Evolutionary conservation across 352 stramenopile genomes (phyloP).

Genomic region (Phytopythium chamaehyphon): DNA sequence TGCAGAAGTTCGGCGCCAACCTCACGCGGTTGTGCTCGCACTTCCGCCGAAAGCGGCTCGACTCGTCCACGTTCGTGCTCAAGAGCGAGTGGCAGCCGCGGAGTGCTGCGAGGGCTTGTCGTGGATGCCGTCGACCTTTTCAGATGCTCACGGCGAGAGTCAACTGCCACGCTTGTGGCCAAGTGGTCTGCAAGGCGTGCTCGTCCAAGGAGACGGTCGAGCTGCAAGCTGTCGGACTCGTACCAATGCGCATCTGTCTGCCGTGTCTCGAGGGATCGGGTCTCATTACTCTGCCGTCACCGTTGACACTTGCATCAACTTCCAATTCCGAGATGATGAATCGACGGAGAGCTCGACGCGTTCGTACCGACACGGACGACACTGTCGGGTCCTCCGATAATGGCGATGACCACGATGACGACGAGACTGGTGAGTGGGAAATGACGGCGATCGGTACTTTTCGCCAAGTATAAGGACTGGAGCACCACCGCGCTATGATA

Average conservation of each 20-base stretch:
- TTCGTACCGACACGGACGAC: not conserved
- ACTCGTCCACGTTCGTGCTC: conserved; percentile 43
- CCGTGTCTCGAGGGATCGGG: conserved; percentile 23
- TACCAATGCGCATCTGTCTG: conserved; percentile 40
- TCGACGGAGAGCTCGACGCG: not conserved
- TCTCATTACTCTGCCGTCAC: conserved; percentile 11
- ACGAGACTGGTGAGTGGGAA: conserved; percentile 23
- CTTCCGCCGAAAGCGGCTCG: conserved; percentile 41
- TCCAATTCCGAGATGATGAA: not conserved
- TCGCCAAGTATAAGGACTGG: conserved; percentile 4
- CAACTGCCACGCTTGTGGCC: conserved; percentile 35
- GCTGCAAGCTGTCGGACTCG: conserved; percentile 28
- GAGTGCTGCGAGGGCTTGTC: conserved; percentile 23
- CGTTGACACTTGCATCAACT: not conserved
- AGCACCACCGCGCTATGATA: too few species aligned
- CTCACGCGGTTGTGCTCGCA: conserved; percentile 36
- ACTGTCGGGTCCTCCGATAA: not conserved
- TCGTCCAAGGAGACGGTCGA: conserved; percentile 33
- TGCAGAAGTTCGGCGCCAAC: conserved; percentile 41
- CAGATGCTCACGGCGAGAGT: conserved; percentile 34
- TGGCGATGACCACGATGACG: conserved; percentile 1
- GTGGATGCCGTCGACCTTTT: conserved; percentile 28
- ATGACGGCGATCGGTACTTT: conserved; percentile 24
- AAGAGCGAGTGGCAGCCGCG: conserved; percentile 41
- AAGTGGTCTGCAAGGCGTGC: conserved; percentile 31